phyloP scores from a whole-genome alignment of 768 basidiomycete genomes.

The Hericium rajendrae region DNA sequence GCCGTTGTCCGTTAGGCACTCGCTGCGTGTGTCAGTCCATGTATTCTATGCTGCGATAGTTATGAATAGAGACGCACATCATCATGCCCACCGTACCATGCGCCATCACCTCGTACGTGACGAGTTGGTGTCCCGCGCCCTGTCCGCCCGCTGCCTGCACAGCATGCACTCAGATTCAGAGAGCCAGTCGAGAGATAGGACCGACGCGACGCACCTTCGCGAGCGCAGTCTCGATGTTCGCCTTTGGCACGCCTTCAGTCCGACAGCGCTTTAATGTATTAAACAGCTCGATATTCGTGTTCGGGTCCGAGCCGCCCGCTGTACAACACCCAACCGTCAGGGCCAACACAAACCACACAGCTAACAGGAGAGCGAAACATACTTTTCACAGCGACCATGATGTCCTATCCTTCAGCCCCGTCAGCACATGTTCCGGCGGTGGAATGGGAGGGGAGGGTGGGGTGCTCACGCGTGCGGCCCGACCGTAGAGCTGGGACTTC shows the following conservation, averaged over 20 bases:
- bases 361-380: no score
- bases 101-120: slow-evolving; percentile 11
- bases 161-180: background rate
- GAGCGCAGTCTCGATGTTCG: slow-evolving; percentile 13
- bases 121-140: slow-evolving; percentile 5
- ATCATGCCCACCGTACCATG: slow-evolving; percentile 14
- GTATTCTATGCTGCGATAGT: no score
- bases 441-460: background rate
- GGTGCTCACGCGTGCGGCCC: slow-evolving; percentile 8
- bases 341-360: no score
- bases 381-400: slow-evolving; percentile 11
- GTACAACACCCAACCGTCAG: background rate
- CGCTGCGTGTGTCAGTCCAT: slow-evolving; percentile 8
- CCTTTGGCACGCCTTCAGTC: slow-evolving; percentile 11
- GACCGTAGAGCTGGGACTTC: slow-evolving; percentile 8
- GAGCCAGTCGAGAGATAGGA: background rate
- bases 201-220: slow-evolving; percentile 6
- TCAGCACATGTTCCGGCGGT: background rate
- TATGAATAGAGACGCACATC: slow-evolving; percentile 8
- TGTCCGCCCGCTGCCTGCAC: slow-evolving; percentile 8
- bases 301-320: slow-evolving; percentile 13
- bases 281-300: slow-evolving; percentile 8
- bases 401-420: slow-evolving; percentile 5
- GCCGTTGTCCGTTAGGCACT: slow-evolving; percentile 13
- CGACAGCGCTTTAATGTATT: slow-evolving; percentile 10